phyloP scores from a whole-genome alignment of 305 asterid genomes.

The Striga hermonthica region DNA sequence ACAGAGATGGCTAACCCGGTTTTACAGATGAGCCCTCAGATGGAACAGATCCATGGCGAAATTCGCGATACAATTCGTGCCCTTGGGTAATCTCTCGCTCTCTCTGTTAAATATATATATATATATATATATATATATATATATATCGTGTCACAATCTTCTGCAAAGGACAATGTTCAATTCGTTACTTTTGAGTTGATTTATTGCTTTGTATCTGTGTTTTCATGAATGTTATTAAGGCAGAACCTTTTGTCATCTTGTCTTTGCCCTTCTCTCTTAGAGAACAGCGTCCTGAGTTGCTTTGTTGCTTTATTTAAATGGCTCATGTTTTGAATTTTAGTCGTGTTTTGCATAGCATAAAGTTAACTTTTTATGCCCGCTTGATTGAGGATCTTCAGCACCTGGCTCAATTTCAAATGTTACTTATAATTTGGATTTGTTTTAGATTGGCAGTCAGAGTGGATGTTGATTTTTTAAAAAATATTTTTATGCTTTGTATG shows the following conservation, averaged over 20 bases:
- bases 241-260: not conserved
- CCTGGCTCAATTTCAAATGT: not conserved
- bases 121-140: not conserved
- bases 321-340: too few relatives aligned
- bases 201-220: constrained; percentile 1
- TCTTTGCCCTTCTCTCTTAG: not conserved
- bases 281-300: not conserved
- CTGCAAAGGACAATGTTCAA: not conserved
- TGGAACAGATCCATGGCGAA: constrained; percentile 99
- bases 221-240: constrained; percentile 7
- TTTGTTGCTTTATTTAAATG: too few relatives aligned
- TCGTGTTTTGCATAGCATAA: too few relatives aligned
- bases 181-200: not conserved
- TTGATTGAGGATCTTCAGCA: too few relatives aligned
- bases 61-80: constrained; percentile 89
- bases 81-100: constrained; percentile 59
- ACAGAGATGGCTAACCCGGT: constrained; percentile 55
- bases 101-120: not conserved
- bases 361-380: too few relatives aligned
- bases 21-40: constrained; percentile 87
- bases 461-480: too few relatives aligned
- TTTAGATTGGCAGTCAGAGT: constrained; percentile 4
- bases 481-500: too few relatives aligned
- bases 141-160: not conserved
- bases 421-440: constrained; percentile 5